These are phyloP conservation scores for Aegilops bicornis DNA, from an alignment of 176 grass and related monocot genomes.

Conservation along the genomic window DNA sequence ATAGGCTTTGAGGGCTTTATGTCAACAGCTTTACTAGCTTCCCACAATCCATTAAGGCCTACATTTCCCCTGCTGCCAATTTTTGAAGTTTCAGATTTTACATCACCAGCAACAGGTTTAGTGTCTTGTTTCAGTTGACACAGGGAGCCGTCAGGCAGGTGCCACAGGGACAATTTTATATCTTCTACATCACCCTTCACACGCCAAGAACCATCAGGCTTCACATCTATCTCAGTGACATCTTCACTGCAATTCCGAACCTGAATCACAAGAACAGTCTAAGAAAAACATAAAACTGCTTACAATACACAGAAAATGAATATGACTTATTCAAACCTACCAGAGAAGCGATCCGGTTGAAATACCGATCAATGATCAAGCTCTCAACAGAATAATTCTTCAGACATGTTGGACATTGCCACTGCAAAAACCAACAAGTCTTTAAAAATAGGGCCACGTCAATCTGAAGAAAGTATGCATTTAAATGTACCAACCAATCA, in stretches of 20 bases:
- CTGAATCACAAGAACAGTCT: slow-evolving; percentile 31
- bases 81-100: slow-evolving; percentile 52
- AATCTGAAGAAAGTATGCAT: not conserved
- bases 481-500: not conserved
- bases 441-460: not conserved
- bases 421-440: slow-evolving; percentile 56
- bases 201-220: slow-evolving; percentile 91
- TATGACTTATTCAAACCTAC: slow-evolving; percentile 35
- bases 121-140: slow-evolving; percentile 34
- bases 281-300: slow-evolving; percentile 19
- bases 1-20: slow-evolving; percentile 45
- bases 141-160: slow-evolving; percentile 71
- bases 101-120: slow-evolving; percentile 30
- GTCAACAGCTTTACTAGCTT: slow-evolving; percentile 55
- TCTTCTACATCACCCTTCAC: slow-evolving; percentile 66
- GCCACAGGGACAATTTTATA: slow-evolving; percentile 71
- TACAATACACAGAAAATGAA: not conserved
- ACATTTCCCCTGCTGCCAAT: slow-evolving; percentile 62
- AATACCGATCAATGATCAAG: slow-evolving; percentile 84
- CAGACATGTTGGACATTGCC: slow-evolving; percentile 91
- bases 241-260: slow-evolving; percentile 73
- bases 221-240: slow-evolving; percentile 91
- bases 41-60: slow-evolving; percentile 57
- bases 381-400: slow-evolving; percentile 91
- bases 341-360: slow-evolving; percentile 87